phyloP scores from a whole-genome alignment of 768 basidiomycete genomes.

The Pleurotus citrinopileatus region DNA sequence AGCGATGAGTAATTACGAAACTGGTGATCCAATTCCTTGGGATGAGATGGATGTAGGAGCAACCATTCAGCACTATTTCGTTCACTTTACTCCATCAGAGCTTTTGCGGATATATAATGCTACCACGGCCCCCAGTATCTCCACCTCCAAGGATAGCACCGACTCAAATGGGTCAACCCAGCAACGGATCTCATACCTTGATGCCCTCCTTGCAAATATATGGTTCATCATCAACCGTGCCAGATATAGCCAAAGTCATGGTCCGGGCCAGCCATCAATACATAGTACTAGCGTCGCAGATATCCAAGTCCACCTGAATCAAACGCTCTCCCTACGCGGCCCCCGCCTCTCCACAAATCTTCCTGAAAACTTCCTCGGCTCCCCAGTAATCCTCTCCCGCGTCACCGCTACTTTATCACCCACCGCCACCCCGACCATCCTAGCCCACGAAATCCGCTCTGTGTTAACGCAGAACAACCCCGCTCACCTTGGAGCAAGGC shows the following conservation, averaged over 20 bases:
- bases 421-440: slow-evolving; percentile 12
- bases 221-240: slow-evolving; percentile 32
- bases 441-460: slow-evolving; percentile 26
- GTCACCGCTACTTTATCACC: slow-evolving; percentile 15
- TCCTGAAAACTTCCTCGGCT: slow-evolving; percentile 26
- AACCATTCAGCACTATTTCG: slow-evolving; percentile 21
- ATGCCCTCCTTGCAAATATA: slow-evolving; percentile 32
- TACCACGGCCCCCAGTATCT: too few relatives aligned
- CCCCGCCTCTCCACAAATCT: slow-evolving; percentile 8
- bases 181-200: slow-evolving; percentile 27
- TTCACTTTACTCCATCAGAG: slow-evolving; percentile 24
- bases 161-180: neutral
- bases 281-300: too few relatives aligned
- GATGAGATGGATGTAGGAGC: slow-evolving; percentile 23
- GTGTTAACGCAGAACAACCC: slow-evolving; percentile 23
- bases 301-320: slow-evolving; percentile 23
- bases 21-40: slow-evolving; percentile 26
- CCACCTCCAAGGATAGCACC: slow-evolving; percentile 3
- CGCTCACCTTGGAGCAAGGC: slow-evolving; percentile 22
- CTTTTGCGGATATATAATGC: slow-evolving; percentile 29
- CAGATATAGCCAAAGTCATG: slow-evolving; percentile 18
- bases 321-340: slow-evolving; percentile 18
- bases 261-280: too few relatives aligned
- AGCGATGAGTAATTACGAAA: neutral
- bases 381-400: slow-evolving; percentile 27